Evolutionary conservation across 345 rosid genomes (phyloP), one percentile per base, ranked within the genome.

Genomic region (Stellera chamaejasme): DNA sequence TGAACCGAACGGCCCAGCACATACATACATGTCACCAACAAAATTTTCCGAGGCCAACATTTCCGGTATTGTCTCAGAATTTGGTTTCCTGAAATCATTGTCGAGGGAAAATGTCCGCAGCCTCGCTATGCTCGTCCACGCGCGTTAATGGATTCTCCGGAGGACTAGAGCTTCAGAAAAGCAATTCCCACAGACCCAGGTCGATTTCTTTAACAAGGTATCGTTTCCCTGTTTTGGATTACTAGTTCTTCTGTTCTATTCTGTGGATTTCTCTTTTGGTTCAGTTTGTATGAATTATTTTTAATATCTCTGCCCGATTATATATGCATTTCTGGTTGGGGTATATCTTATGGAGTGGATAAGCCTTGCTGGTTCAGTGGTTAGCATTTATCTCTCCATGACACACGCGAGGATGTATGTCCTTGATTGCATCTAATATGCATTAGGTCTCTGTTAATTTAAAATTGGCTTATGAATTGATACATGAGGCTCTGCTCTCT

Each of bases 111-210:
- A 80, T 80, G 84, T 62, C 84, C 25, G 39, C 76, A 2, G 76
- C 82, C 69, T 82, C 96, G 26, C 36, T 84, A 43, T 81, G 83
- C 64, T 77, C 85, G 2, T 72, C 88, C 13, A 66, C 79, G 45
- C 85, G 74, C 72, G 70, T 88, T 75, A 77, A 64, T 67, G 90
- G 86, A 10, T 72, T 88, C 51, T 70, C 72, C 13, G 75, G 65
- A 2, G 78, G 74, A 32, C 77, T 80, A 47, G 65, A 59, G 60
- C 69, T 78, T 13, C 82, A 68, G 54, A 79, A 65, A 28, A 48
- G 56, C 27, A 55, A 49, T 59, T 61, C 75, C n/a, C 54, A 43
- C 41, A 79, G 55, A 57, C 74, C 81, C 78, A 62, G 26, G 66
- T 71, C 79, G 11, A 39, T 77, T 25, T 25, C 78, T 52, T 41